Percentiles rank a stretch among this genome's conserved stretches.
phyloP scores from a whole-genome alignment of 2,329 filamentous ascomycete species.

The Hypoxylon sp. region DNA sequence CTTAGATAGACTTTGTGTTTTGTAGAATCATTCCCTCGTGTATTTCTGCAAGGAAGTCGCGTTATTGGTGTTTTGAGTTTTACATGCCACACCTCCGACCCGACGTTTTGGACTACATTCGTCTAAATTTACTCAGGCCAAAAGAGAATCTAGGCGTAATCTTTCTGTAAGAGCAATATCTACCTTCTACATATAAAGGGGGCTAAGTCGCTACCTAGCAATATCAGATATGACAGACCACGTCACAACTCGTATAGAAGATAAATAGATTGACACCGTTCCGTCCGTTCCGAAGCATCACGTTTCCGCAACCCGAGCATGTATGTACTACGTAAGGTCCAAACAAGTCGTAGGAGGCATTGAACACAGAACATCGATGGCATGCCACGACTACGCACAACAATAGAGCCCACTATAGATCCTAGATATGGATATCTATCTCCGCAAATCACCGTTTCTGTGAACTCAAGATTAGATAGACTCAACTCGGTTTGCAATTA shows the following conservation, averaged over 20 bases:
- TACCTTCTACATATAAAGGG: no score
- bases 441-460: neutral
- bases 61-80: neutral
- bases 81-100: neutral
- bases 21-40: conserved; percentile 1
- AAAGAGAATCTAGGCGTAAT: no score
- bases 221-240: neutral
- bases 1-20: conserved; percentile 6
- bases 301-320: neutral
- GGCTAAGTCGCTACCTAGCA: neutral
- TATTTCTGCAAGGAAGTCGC: no score
- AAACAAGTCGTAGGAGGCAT: neutral
- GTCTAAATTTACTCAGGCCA: neutral
- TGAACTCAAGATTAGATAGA: neutral
- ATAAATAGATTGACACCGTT: neutral
- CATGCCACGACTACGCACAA: neutral
- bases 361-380: neutral
- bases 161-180: no score
- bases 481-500: neutral
- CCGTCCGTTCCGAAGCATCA: neutral
- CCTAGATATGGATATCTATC: neutral
- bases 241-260: neutral
- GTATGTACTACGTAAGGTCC: neutral
- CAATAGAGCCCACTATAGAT: neutral
- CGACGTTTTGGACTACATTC: neutral